These are phyloP conservation scores for Xylariaceae sp. DNA, from an alignment of 2,329 filamentous ascomycete genomes.

Conservation along the genomic window DNA sequence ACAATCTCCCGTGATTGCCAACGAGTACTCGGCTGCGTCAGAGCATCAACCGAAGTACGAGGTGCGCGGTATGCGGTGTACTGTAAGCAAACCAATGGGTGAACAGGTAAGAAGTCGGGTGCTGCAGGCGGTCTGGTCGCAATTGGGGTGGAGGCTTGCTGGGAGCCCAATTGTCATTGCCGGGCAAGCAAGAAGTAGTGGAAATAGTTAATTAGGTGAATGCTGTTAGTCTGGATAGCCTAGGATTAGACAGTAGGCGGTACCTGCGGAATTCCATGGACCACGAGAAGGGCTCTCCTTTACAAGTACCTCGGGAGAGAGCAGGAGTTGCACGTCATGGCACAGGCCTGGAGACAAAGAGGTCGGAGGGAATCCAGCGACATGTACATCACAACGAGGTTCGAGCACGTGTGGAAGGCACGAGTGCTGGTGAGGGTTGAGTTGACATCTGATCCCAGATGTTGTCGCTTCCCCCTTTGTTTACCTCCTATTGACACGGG, in stretches of 20 bases:
- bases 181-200: background rate
- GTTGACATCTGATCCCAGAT: background rate
- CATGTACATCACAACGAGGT: background rate
- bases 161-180: slow-evolving; percentile 10
- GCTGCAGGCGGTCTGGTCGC: slow-evolving; percentile 1
- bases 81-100: background rate
- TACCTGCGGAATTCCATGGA: slow-evolving; percentile 2
- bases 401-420: background rate
- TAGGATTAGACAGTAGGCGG: background rate
- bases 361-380: background rate
- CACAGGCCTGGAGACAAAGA: slow-evolving; percentile 3
- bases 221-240: background rate
- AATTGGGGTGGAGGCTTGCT: slow-evolving; percentile 1
- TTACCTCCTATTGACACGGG: background rate
- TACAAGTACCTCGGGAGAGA: too few species aligned
- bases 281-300: background rate
- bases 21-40: slow-evolving; percentile 2
- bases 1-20: background rate
- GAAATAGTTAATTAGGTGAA: background rate
- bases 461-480: background rate
- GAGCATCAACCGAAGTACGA: slow-evolving; percentile 7
- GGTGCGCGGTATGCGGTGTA: background rate
- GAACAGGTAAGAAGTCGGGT: background rate
- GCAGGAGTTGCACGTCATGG: slow-evolving; percentile 9
- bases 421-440: background rate